Base-by-base conservation (phyloP, 768 basidiomycete species). In the Pisolithus orientalis region DNA sequence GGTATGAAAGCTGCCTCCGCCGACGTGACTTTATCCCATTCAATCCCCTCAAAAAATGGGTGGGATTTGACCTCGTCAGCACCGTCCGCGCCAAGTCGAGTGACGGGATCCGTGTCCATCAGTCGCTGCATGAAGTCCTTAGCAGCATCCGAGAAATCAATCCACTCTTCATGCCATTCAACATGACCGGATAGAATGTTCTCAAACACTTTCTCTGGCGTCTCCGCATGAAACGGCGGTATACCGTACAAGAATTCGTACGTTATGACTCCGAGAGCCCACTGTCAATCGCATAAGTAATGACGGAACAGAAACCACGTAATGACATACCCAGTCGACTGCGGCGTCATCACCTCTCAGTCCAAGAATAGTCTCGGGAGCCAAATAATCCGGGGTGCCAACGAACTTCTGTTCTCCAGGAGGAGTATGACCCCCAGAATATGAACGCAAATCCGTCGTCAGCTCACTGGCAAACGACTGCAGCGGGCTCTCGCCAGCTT, bases 201-300 rank as follows among this genome's bases (percentile, higher is more conserved):
- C 71, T 96, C 94, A 62, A 99, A 98, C 4, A 99, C 94, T 70
- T 89, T 90, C 67, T 96, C 94, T 0, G 96, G 95, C 7, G 90
- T 90, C 54, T 97, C 94, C 45, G 91, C 95, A 63, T 98, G 93
- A 79, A 99, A 99, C 3, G 96, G 96, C 27, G 96, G 96, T 32
- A 94, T 82, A 4, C 96, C 94, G 58, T 94, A 98, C 34, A 98
- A 71, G 70, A 99, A 97, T 73, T 99, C 96, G 66, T 99, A 98
- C 29, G 92, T 90, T 65, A 99, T 94, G 40, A 97, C 93, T 53
- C 96, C 96, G 28, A 99, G 79, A 10, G 96, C 95, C 96, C 96
- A 99, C 96, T 96, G 66, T 57, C 55, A 57, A 45, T 47, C 25
- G 53, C 9, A 39, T 61, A 25, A 64, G 60, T 40, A 21, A 51